Conservation (phyloP, 129 eudicot genomes). For the Centaurea solstitialis region DNA sequence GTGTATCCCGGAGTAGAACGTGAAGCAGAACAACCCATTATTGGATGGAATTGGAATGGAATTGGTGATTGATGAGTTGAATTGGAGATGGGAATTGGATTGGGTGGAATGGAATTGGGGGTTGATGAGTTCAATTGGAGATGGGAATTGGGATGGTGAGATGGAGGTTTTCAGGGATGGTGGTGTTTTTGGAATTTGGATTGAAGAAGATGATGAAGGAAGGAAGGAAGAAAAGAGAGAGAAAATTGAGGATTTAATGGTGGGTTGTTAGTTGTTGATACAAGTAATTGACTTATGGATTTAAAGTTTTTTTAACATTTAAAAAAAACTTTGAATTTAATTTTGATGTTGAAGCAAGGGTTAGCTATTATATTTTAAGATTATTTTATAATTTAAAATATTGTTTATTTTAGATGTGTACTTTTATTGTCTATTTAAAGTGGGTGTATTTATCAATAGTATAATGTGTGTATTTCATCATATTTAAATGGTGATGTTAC, state of each 20-base stretch:
- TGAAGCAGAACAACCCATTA: constrained; percentile 96
- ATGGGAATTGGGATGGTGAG: not conserved
- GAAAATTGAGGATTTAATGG: constrained; percentile 25
- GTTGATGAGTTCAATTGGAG: not conserved
- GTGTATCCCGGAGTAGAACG: constrained; percentile 38
- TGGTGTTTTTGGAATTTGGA: constrained; percentile 11
- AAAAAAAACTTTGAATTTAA: not conserved
- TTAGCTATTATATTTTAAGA: not conserved
- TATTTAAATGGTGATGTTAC: no score
- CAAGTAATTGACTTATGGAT: constrained; percentile 31
- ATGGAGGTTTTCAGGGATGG: not conserved
- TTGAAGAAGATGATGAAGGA: constrained; percentile 1
- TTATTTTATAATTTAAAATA: no score
- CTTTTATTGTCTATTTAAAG: no score
- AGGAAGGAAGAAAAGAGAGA: not conserved
- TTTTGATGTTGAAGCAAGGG: not conserved
- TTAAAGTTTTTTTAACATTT: not conserved
- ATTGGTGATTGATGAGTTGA: not conserved
- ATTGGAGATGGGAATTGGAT: not conserved
- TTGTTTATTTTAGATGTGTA: no score
- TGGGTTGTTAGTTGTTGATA: constrained; percentile 36
- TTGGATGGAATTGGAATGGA: not conserved
- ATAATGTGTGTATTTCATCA: no score
- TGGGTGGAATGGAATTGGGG: constrained; percentile 1
- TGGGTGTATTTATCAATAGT: no score